Evolutionary conservation across 208 protist species (phyloP), one percentile per base, ranked within the genome.

Genomic region (Leishmania martiniquensis): DNA sequence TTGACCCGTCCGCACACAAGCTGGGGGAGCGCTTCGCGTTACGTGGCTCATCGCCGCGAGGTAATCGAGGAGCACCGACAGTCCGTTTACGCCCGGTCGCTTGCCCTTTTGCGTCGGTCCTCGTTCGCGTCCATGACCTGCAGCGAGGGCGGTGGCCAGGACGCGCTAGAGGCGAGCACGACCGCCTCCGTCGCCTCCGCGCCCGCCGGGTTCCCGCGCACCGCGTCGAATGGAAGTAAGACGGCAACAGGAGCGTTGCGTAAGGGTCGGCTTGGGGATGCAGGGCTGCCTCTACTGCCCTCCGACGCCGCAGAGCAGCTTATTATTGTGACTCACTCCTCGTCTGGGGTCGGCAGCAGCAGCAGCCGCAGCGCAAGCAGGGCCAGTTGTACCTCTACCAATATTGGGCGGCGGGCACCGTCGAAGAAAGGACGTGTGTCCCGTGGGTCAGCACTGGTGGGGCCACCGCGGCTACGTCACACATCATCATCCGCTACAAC

Each of bases 1-100:
- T 75, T 97, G 72, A 96, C 91, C 7, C 86, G 87, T 1, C 94
- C 94, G 6, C 94, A 97, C 84, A 86, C 75, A n/a, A 95, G 90
- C n/a, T 97, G 94, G 93, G 85, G 85, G 17, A 96, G 94, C 80
- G 94, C 91, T 25, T 77, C 77, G 12, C 80, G 78, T 3, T 72
- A 80, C n/a, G 20, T 85, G 65, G 80, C 89, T 63, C 76, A 79
- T 34, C 77, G 83, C 15, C 80, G 77, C 39, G 77, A 87, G 39
- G 85, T 86, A 10, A 82, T 92, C 15, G 83, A 88, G 51, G 82
- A 88, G 66, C 90, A 90, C 60, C 67, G 75, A 32, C 69, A 80
- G 15, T 83, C 85, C 20, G 75, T 91, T 52, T 75, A 85, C 51
- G 87, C 85, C n/a, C 86, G 94, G 22, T 92, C 89, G 1, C 78